phyloP scores from a whole-genome alignment of 768 basidiomycete species.

The Suillus weaverae region DNA sequence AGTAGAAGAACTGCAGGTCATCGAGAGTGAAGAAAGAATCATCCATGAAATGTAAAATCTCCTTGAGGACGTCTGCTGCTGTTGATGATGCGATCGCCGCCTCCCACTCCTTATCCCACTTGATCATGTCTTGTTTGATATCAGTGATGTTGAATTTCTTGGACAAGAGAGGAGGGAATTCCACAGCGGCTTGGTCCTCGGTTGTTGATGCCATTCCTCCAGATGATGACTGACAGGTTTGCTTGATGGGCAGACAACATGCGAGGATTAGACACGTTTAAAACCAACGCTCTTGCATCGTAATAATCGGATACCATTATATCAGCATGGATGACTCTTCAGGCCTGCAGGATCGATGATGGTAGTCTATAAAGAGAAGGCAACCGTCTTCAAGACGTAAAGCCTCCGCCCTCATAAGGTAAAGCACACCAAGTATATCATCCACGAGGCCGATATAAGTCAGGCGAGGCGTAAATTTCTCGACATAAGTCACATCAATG shows the following conservation, averaged over 20 bases:
- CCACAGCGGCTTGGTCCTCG: not conserved
- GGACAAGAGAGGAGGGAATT: not conserved
- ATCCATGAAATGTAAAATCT: conserved; percentile 3
- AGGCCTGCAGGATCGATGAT: not conserved
- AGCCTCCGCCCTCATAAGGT: not conserved
- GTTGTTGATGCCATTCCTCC: not conserved
- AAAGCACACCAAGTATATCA: not conserved
- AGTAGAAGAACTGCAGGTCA: not conserved
- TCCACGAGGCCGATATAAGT: not conserved
- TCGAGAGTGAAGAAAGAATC: not conserved
- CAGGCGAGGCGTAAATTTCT: no score
- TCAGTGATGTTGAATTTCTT: conserved; percentile 3
- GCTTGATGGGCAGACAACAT: not conserved
- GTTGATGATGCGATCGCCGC: conserved; percentile 11
- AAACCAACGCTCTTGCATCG: not conserved
- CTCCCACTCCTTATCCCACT: conserved; percentile 25
- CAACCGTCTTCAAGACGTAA: not conserved
- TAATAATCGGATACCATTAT: not conserved
- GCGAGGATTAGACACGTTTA: not conserved
- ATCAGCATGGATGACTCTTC: not conserved
- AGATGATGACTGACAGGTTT: not conserved
- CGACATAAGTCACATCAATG: not conserved
- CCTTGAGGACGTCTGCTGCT: conserved; percentile 14
- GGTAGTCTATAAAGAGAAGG: not conserved
- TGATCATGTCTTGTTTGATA: conserved; percentile 12